These are phyloP conservation scores for Aspergillus fructus DNA, from an alignment of 2,329 filamentous ascomycete species.

Conservation along the genomic window DNA sequence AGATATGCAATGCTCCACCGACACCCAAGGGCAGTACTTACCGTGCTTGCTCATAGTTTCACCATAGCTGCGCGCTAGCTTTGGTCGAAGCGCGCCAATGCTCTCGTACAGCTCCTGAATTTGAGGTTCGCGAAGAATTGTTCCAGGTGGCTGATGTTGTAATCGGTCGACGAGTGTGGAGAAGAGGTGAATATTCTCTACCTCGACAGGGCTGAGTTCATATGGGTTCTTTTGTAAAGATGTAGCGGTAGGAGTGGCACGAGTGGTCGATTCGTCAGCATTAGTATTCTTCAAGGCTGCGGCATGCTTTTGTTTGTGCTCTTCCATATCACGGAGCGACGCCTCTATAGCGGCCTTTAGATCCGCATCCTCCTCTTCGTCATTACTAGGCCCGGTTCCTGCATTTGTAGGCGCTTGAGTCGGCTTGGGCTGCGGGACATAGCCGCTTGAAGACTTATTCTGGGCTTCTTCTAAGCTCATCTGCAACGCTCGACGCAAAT, in stretches of 20 bases:
- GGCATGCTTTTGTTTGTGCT: conserved; percentile 90
- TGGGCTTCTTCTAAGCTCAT: conserved; percentile 97
- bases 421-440: conserved; percentile 63
- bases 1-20: conserved; percentile 12
- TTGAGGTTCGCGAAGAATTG: conserved; percentile 93
- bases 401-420: conserved; percentile 40
- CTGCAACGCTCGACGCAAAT: conserved; percentile 86
- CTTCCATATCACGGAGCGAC: conserved; percentile 93
- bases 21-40: conserved; percentile 54
- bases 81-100: conserved; percentile 88
- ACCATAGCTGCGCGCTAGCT: conserved; percentile 90
- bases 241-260: conserved; percentile 48
- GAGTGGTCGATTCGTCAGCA: conserved; percentile 51
- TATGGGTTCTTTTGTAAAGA: conserved; percentile 84
- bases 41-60: conserved; percentile 99
- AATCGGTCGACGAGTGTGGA: conserved; percentile 89
- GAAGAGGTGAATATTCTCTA: conserved; percentile 97
- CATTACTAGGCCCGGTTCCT: conserved; percentile 43
- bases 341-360: conserved; percentile 93
- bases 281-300: conserved; percentile 79
- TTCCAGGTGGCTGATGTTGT: conserved; percentile 92
- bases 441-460: conserved; percentile 67
- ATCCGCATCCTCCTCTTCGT: conserved; percentile 88
- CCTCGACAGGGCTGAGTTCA: conserved; percentile 88
- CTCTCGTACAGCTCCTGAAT: conserved; percentile 98